Evolutionary conservation across 768 basidiomycete species (phyloP).

Genomic region (Coprinellus micaceus): DNA sequence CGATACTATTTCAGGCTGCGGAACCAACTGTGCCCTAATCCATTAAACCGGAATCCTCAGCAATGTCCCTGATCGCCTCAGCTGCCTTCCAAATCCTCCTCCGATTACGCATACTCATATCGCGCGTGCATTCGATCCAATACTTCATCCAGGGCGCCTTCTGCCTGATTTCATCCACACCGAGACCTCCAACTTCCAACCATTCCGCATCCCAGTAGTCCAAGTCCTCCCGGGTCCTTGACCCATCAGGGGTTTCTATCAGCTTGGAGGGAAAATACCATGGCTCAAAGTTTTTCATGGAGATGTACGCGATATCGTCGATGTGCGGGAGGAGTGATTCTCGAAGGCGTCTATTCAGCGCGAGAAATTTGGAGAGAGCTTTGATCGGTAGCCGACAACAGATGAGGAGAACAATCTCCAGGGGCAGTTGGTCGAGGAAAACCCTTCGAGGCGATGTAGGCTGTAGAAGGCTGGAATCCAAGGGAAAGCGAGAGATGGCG

Average conservation of each 20-base stretch:
- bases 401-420: neutral
- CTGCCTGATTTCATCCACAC: neutral
- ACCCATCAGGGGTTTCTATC: neutral
- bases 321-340: neutral
- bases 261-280: slow-evolving; percentile 1
- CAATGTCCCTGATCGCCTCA: slow-evolving; percentile 1
- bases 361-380: neutral
- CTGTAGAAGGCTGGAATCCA: neutral
- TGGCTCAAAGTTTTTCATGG: neutral
- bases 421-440: neutral
- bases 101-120: slow-evolving; percentile 15
- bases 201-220: neutral
- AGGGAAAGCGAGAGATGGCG: neutral
- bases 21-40: neutral
- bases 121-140: slow-evolving; percentile 7
- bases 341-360: neutral
- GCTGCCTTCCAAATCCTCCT: slow-evolving; percentile 14
- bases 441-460: neutral
- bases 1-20: too few species aligned
- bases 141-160: slow-evolving; percentile 3
- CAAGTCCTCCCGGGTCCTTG: neutral
- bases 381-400: neutral
- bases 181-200: neutral
- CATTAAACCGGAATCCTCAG: neutral
- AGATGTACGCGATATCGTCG: neutral